Evolutionary conservation across 2,329 filamentous ascomycete species (phyloP).

Genomic region (Lecanicillium sp.): DNA sequence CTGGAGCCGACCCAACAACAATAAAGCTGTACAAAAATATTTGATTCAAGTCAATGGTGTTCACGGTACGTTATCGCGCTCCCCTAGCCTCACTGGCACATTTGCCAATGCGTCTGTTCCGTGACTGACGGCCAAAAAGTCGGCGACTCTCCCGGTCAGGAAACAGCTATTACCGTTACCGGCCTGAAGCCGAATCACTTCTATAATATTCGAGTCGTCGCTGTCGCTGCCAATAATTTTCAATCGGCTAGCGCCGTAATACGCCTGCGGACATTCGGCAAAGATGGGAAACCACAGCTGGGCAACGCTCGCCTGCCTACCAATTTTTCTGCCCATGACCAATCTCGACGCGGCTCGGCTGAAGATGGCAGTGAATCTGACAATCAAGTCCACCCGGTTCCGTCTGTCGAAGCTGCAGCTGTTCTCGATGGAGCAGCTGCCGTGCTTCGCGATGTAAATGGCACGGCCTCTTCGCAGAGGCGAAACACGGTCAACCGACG

Average conservation of each 20-base stretch:
- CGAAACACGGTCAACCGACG: constrained; percentile 60
- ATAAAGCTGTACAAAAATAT: constrained; percentile 71
- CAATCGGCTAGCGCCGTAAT: constrained; percentile 82
- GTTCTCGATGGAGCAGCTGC: constrained; percentile 52
- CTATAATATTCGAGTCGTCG: constrained; percentile 89
- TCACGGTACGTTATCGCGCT: constrained; percentile 52
- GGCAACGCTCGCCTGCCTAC: constrained; percentile 48
- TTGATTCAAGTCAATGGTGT: constrained; percentile 90
- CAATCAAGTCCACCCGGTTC: constrained; percentile 39
- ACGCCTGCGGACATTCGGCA: constrained; percentile 68
- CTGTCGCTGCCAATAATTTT: constrained; percentile 85
- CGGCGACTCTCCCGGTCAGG: constrained; percentile 60
- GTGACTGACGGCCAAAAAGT: constrained; percentile 40
- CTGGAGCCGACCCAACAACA: constrained; percentile 68
- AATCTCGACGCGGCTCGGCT: constrained; percentile 26
- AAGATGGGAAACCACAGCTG: constrained; percentile 54
- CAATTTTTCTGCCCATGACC: constrained; percentile 46
- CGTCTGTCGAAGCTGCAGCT: constrained; percentile 51
- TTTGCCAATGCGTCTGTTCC: not conserved
- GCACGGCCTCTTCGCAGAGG: constrained; percentile 33
- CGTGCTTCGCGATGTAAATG: constrained; percentile 54
- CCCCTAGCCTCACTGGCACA: not conserved
- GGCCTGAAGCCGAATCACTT: constrained; percentile 80
- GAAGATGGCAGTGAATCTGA: constrained; percentile 39
- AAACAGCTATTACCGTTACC: constrained; percentile 70